These are phyloP conservation scores for Sclerotinia sclerotiorum DNA, from an alignment of 2,329 filamentous ascomycete species.

Conservation along the genomic window DNA sequence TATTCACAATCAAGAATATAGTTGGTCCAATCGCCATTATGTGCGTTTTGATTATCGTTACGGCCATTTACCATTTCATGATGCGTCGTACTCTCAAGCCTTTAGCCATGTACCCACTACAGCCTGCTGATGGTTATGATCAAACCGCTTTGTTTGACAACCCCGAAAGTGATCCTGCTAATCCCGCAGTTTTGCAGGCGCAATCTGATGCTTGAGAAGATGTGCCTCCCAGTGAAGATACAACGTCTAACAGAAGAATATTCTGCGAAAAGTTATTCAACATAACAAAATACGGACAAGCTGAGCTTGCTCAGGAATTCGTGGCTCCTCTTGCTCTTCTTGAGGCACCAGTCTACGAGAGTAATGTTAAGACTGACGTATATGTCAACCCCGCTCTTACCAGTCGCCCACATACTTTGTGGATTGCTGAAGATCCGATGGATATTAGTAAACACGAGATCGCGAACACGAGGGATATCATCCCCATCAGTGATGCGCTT, in stretches of 20 bases:
- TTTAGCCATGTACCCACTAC: slow-evolving; percentile 73
- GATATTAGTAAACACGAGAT: slow-evolving; percentile 77
- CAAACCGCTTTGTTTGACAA: slow-evolving; percentile 41
- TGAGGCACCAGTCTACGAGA: slow-evolving; percentile 55
- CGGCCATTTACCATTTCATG: slow-evolving; percentile 69
- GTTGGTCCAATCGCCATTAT: slow-evolving; percentile 72
- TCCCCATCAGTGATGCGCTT: slow-evolving; percentile 78
- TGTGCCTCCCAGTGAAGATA: no score
- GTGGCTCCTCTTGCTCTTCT: slow-evolving; percentile 58
- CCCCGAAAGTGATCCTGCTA: slow-evolving; percentile 28
- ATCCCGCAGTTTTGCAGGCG: slow-evolving; percentile 33
- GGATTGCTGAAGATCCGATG: slow-evolving; percentile 75
- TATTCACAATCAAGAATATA: slow-evolving; percentile 70
- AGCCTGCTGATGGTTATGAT: slow-evolving; percentile 59
- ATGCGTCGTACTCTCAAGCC: slow-evolving; percentile 72
- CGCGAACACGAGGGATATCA: slow-evolving; percentile 64
- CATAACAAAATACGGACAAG: slow-evolving; percentile 72
- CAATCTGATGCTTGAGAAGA: slow-evolving; percentile 31
- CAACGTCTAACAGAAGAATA: slow-evolving; percentile 46
- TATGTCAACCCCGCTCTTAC: slow-evolving; percentile 72
- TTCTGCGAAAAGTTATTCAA: slow-evolving; percentile 65
- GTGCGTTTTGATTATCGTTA: slow-evolving; percentile 72
- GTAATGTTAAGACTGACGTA: slow-evolving; percentile 62
- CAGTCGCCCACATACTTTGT: slow-evolving; percentile 63
- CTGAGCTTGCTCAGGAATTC: slow-evolving; percentile 47